Percentiles rank a stretch among this genome's conserved stretches.
Evolutionary conservation across 176 grass and related monocot species (phyloP).

Genomic region (Carex kokanica): DNA sequence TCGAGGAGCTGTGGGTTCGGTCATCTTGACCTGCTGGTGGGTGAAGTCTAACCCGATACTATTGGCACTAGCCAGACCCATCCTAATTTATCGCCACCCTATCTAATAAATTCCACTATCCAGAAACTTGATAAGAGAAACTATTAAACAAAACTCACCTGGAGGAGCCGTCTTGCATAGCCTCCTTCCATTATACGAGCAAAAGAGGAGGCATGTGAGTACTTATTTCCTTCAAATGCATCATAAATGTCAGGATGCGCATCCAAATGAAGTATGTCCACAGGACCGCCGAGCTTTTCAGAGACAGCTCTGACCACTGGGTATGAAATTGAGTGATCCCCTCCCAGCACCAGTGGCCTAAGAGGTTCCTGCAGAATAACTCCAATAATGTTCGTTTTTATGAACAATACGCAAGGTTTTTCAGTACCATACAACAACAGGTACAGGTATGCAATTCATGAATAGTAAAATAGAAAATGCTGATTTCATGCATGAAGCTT

Average conservation of each 20-base stretch:
- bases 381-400: neutral
- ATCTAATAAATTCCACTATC: neutral
- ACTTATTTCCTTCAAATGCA: conserved; percentile 82
- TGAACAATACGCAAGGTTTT: neutral
- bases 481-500: neutral
- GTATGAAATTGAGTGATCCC: conserved; percentile 96
- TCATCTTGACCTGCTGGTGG: neutral
- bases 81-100: neutral
- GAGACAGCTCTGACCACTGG: conserved; percentile 94
- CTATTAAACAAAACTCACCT: conserved; percentile 46
- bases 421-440: neutral
- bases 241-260: conserved; percentile 99
- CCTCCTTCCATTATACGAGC: conserved; percentile 99
- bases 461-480: neutral
- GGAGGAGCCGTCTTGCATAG: conserved; percentile 83
- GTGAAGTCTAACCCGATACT: neutral
- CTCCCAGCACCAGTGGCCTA: conserved; percentile 80
- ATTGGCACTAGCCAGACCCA: neutral
- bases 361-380: conserved; percentile 62
- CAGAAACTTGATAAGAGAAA: neutral
- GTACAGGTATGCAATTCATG: neutral
- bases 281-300: conserved; percentile 86
- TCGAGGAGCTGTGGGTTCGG: neutral
- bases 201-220: conserved; percentile 96
- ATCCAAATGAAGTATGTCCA: conserved; percentile 95